phyloP scores from a whole-genome alignment of 805 yeast genomes.

The Sungouiozyma ichnusensis region DNA sequence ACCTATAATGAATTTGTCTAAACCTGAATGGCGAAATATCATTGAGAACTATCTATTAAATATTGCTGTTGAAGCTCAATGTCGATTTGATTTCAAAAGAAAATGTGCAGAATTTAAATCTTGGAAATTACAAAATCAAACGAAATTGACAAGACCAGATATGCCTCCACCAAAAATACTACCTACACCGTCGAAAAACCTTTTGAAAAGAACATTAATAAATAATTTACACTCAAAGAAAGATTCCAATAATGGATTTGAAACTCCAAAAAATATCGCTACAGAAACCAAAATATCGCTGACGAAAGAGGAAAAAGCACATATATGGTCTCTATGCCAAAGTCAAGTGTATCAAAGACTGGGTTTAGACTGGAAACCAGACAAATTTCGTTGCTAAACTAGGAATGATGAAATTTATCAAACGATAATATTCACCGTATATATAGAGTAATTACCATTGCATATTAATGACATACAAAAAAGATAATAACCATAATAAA shows the following conservation, averaged over 20 bases:
- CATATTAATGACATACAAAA: neutral
- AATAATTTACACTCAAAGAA: slow-evolving; percentile 11
- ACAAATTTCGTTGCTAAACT: slow-evolving; percentile 16
- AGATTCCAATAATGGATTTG: neutral
- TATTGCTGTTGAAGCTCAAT: slow-evolving; percentile 61
- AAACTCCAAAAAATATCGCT: neutral
- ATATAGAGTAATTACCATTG: neutral
- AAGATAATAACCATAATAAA: neutral
- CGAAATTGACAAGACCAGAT: slow-evolving; percentile 15
- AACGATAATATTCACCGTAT: neutral
- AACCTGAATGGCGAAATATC: slow-evolving; percentile 63
- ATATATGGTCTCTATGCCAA: slow-evolving; percentile 58
- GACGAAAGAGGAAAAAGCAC: slow-evolving; percentile 45
- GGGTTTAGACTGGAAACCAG: slow-evolving; percentile 52
- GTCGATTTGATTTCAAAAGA: slow-evolving; percentile 52
- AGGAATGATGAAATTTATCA: neutral
- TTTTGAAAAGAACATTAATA: slow-evolving; percentile 29
- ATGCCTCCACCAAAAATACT: slow-evolving; percentile 29
- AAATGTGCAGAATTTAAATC: slow-evolving; percentile 39
- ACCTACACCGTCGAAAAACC: slow-evolving; percentile 10
- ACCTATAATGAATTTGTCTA: slow-evolving; percentile 30
- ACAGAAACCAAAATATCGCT: slow-evolving; percentile 22
- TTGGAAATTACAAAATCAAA: slow-evolving; percentile 27
- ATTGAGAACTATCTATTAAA: slow-evolving; percentile 59
- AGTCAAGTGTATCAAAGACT: slow-evolving; percentile 44